phyloP scores from a whole-genome alignment of 345 rosid genomes.

The sweet orange (Citrus sinensis) region DNA sequence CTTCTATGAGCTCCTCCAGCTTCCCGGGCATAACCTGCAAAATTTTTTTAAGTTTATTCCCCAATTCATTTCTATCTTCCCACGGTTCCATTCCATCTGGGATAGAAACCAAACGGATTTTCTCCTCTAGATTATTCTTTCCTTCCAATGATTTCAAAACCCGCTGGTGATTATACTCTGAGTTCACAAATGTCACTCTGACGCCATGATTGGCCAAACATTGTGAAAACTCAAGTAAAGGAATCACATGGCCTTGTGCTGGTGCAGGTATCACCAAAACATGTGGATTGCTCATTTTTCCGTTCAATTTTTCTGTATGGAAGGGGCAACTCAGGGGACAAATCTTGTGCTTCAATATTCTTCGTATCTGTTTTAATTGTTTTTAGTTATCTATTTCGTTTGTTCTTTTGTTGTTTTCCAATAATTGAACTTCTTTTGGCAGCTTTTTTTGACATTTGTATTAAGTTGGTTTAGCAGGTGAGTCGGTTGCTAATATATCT shows the following conservation, averaged over 20 bases:
- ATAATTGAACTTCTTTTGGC: no score
- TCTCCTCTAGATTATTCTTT: background rate
- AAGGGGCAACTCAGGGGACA: no score
- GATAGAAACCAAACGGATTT: constrained; percentile 10
- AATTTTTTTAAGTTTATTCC: background rate
- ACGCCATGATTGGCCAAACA: constrained; percentile 1
- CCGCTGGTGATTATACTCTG: constrained; percentile 8
- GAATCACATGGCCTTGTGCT: constrained; percentile 19
- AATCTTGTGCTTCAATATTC: no score
- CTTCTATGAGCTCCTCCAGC: background rate
- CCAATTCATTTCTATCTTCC: constrained; percentile 9
- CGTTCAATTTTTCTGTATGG: background rate
- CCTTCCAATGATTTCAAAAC: background rate
- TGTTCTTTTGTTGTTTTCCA: no score
- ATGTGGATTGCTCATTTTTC: background rate
- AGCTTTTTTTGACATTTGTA: no score
- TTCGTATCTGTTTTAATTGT: no score
- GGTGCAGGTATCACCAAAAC: constrained; percentile 16
- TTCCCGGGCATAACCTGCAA: background rate
- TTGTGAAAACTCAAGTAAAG: background rate
- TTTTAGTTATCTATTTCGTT: no score
- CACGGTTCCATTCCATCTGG: constrained; percentile 18
- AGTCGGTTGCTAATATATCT: no score
- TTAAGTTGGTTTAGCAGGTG: no score
- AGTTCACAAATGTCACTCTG: constrained; percentile 16